phyloP scores from a whole-genome alignment of 2,329 filamentous ascomycete genomes.

The Curvularia sp. region DNA sequence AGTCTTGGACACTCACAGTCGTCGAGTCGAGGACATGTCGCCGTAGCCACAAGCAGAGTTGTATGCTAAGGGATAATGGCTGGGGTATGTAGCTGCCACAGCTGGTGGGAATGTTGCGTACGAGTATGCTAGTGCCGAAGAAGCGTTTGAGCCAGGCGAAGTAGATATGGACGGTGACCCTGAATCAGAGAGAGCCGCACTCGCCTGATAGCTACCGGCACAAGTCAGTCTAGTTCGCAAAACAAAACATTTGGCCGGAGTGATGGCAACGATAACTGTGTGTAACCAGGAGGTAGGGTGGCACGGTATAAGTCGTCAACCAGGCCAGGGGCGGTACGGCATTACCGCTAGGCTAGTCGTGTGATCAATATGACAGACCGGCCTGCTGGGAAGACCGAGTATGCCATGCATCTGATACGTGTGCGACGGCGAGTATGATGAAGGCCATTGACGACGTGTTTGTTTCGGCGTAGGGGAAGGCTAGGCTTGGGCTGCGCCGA shows the following conservation, averaged over 20 bases:
- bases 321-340: slow-evolving; percentile 47
- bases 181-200: slow-evolving; percentile 62
- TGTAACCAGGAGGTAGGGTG: slow-evolving; percentile 50
- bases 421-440: slow-evolving; percentile 48
- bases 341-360: slow-evolving; percentile 52
- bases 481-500: slow-evolving; percentile 48
- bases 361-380: slow-evolving; percentile 56
- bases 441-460: slow-evolving; percentile 52
- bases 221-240: slow-evolving; percentile 46
- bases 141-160: slow-evolving; percentile 60
- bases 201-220: slow-evolving; percentile 59
- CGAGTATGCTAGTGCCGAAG: slow-evolving; percentile 55
- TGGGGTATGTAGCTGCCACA: slow-evolving; percentile 46
- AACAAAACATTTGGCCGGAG: slow-evolving; percentile 38
- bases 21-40: slow-evolving; percentile 51
- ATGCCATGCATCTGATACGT: slow-evolving; percentile 49
- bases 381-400: slow-evolving; percentile 47
- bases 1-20: slow-evolving; percentile 55
- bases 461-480: slow-evolving; percentile 50
- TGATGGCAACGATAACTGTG: slow-evolving; percentile 49
- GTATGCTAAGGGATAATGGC: slow-evolving; percentile 42
- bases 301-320: slow-evolving; percentile 52
- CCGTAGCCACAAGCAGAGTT: slow-evolving; percentile 49
- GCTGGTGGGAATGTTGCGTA: slow-evolving; percentile 50
- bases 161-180: slow-evolving; percentile 63